These are phyloP conservation scores for Rubia balearica DNA, from an alignment of 305 asterid species.

Conservation along the genomic window DNA sequence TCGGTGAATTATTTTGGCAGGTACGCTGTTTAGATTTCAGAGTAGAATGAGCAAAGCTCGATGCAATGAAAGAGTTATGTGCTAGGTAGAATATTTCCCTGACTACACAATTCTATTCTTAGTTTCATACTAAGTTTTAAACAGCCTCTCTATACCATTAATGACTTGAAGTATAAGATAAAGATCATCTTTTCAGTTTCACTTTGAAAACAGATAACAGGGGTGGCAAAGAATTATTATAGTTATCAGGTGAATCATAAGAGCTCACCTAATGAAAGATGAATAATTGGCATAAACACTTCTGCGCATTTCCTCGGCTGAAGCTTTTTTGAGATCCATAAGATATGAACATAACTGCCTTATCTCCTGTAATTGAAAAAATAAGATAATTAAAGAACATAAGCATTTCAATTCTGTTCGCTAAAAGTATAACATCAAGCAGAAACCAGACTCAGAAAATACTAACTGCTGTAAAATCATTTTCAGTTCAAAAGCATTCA, in stretches of 20 bases:
- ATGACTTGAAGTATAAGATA: not conserved
- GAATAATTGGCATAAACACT: constrained; percentile 96
- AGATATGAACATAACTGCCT: constrained; percentile 89
- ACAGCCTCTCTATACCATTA: not conserved
- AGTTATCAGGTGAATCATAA: constrained; percentile 7
- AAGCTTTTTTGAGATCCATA: constrained; percentile 88
- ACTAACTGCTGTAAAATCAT: not conserved
- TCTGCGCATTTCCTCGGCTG: constrained; percentile 99
- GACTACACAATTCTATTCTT: not conserved
- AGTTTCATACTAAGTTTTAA: not conserved
- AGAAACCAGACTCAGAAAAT: constrained; percentile 5
- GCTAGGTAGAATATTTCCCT: not conserved
- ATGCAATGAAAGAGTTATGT: not conserved
- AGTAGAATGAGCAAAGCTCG: constrained; percentile 6
- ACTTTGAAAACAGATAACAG: constrained; percentile 5
- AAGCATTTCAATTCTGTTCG: constrained; percentile 2
- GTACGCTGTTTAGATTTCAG: not conserved
- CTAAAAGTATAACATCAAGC: constrained; percentile 1
- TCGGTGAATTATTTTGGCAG: not conserved
- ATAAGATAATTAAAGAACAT: constrained; percentile 9
- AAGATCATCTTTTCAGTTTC: not conserved
- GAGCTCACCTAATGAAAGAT: constrained; percentile 89
- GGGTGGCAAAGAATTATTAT: constrained; percentile 7
- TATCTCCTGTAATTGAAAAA: constrained; percentile 59
- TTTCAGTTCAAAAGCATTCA: constrained; percentile 13